Base-by-base conservation (phyloP, 1,284 basidiomycete species). In the Phellopilus nigrolimitatus region DNA sequence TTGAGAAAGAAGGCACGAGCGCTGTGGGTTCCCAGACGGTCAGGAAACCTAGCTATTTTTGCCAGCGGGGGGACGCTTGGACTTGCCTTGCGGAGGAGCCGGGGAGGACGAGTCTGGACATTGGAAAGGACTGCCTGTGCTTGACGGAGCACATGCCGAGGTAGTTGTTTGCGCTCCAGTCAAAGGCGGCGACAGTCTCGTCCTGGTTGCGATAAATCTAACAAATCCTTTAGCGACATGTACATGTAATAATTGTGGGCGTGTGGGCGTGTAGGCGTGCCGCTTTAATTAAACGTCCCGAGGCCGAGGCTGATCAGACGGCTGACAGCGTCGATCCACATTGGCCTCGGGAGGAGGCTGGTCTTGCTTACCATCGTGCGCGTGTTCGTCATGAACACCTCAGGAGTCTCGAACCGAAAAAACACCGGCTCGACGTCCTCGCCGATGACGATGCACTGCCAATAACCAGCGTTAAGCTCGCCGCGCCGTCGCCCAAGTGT, bases 321-420 rank as follows among this genome's bases (percentile, higher is more conserved):
- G n/a, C 4, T 50, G 49, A 36, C 44, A 53, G 37, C 46, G 42
- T 49, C 38, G 33, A 49, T 49, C 39, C 48, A 28, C 21, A n/a
- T n/a, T 10, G 15, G 21, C 21, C 30, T 24, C 15, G 24, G 25
- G 15, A 5, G 45, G 30, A n/a, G 45, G 19, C 24, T 21, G 17
- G 4, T 5, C 10, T 19, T 17, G 30, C 72, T 63, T 60, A 82
- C 81, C 63, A 74, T 80, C 24, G 82, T 84, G 44, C 69, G 68
- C 33, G 70, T 67, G 56, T 71, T 46, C 31, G 57, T 62, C 64
- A 61, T 56, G 55, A 60, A 57, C 51, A 54, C 49, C 45, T 56
- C 54, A 47, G 55, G 67, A 2, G 84, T 86, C 62, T 82, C 79
- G 64, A 88, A 85, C 59, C 75, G 77, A 62, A 79, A 79, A 67